phyloP scores from a whole-genome alignment of 306 rosid species.

The Acmispon strigosus region DNA sequence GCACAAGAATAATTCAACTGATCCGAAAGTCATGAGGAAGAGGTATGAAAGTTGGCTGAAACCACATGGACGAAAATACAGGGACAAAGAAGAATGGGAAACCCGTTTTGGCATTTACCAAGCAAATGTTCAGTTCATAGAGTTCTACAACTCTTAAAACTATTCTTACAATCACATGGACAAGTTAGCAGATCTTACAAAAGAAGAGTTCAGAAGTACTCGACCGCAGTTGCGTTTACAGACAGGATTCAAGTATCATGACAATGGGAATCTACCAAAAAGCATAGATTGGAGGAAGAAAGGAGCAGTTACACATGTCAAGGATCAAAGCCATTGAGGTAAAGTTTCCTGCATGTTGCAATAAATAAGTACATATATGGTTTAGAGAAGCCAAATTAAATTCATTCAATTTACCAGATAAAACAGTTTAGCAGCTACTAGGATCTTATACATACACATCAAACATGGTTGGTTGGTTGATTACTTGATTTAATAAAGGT shows the following conservation, averaged over 20 bases:
- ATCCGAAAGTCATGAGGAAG: constrained; percentile 21
- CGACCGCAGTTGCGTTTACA: not conserved
- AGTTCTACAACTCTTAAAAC: constrained; percentile 44
- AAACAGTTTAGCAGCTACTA: not conserved
- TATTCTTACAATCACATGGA: constrained; percentile 50
- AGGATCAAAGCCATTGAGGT: constrained; percentile 78
- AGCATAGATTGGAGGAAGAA: constrained; percentile 63
- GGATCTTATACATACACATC: not conserved
- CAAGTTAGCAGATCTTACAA: constrained; percentile 64
- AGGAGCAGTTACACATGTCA: constrained; percentile 55
- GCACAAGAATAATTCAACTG: constrained; percentile 3
- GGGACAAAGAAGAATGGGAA: constrained; percentile 40
- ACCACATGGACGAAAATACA: constrained; percentile 27
- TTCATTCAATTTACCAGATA: not conserved
- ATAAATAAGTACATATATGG: not conserved
- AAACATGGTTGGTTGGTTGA: not conserved
- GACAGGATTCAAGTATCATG: constrained; percentile 27
- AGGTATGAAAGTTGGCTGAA: constrained; percentile 52
- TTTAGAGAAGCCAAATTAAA: not conserved
- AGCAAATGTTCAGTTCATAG: constrained; percentile 41
- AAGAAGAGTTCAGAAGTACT: constrained; percentile 33
- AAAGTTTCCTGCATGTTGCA: constrained; percentile 21
- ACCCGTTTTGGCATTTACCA: constrained; percentile 49
- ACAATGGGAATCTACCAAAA: constrained; percentile 20
- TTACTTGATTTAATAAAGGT: too few relatives aligned